Evolutionary conservation across 371 early-diverging fungal genomes (phyloP), one percentile per base, ranked within the genome.

Genomic region (Mortierella sp.): DNA sequence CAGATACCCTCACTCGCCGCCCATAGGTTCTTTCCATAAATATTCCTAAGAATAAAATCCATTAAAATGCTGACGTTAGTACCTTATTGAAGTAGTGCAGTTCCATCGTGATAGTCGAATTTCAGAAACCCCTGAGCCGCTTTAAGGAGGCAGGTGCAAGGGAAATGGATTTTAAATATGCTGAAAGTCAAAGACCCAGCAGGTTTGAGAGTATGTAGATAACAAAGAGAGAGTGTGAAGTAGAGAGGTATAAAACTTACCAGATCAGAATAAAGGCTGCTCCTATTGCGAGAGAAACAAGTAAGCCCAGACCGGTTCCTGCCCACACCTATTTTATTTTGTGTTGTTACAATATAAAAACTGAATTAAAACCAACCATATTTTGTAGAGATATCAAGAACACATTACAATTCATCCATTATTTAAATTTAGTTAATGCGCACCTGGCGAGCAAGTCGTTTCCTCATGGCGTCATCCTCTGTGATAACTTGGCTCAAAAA

Each of bases 1-100:
- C 94, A 95, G 28, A 95, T 89, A 9, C 86, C 74, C 83, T 95
- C 95, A 37, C 89, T 87, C n/a, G 83, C 83, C 9, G 85, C 85
- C 94, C 94, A 95, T 28, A 93, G 68, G 82, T 94, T 89, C 51
- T 73, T 80, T 2, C 88, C 87, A 29, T 79, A 79, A 23, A 66
- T 51, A 54, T 79, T 19, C 91, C 76, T 32, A 51, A 42, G 17
- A 19, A 45, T 45, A n/a, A 37, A 37, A 7, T 45, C n/a, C 4
- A 4, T 17, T 15, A 45, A 45, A 12, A 45, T 45, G n/a, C n/a
- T 6, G n/a, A 43, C 13, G 19, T 43, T 43, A 43, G 45, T 43
- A 43, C 19, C 13, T 19, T 13, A 5, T 43, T 43, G 45, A 43
- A 43, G 45, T 17, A 43, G 13, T 19, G 5, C 45, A 6, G 35